These are phyloP conservation scores for Lactarius deliciosus DNA, from an alignment of 768 basidiomycete genomes.

Conservation along the genomic window DNA sequence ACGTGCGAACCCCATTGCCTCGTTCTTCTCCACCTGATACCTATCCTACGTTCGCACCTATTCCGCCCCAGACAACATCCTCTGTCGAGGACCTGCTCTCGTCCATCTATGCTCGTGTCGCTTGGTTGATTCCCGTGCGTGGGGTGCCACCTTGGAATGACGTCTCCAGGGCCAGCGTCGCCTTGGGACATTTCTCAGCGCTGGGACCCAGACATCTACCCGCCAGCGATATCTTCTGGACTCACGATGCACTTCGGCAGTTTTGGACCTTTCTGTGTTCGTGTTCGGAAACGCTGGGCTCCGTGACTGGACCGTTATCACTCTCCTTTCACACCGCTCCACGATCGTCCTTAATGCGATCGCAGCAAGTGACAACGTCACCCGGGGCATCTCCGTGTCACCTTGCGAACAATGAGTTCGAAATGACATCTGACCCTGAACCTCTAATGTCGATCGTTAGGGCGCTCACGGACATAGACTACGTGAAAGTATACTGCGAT, in stretches of 20 bases:
- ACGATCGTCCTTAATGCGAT: not conserved
- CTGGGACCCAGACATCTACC: not conserved
- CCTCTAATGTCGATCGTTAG: slow-evolving; percentile 1
- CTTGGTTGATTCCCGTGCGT: slow-evolving; percentile 25
- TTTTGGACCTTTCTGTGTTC: slow-evolving; percentile 23
- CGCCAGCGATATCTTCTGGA: slow-evolving; percentile 17
- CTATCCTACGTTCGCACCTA: not conserved
- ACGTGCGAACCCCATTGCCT: not conserved
- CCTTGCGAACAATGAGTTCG: slow-evolving; percentile 10
- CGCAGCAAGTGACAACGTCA: not conserved
- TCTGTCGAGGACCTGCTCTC: slow-evolving; percentile 14
- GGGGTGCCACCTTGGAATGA: slow-evolving; percentile 18
- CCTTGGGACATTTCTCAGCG: not conserved
- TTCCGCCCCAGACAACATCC: slow-evolving; percentile 16
- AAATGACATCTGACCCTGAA: slow-evolving; percentile 7
- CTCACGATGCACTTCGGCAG: slow-evolving; percentile 16
- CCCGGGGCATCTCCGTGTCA: not conserved
- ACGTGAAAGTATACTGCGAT: slow-evolving; percentile 25
- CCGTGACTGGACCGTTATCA: slow-evolving; percentile 18
- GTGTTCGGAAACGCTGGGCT: slow-evolving; percentile 2
- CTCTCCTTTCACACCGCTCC: slow-evolving; percentile 20
- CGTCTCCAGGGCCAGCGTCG: slow-evolving; percentile 8
- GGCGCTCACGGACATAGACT: slow-evolving; percentile 17
- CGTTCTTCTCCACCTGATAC: not conserved
- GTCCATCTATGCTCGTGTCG: slow-evolving; percentile 20